Percentiles rank a stretch among this genome's conserved stretches.
Conservation (phyloP, 2,329 filamentous ascomycete genomes). For the Penicillium sp. region DNA sequence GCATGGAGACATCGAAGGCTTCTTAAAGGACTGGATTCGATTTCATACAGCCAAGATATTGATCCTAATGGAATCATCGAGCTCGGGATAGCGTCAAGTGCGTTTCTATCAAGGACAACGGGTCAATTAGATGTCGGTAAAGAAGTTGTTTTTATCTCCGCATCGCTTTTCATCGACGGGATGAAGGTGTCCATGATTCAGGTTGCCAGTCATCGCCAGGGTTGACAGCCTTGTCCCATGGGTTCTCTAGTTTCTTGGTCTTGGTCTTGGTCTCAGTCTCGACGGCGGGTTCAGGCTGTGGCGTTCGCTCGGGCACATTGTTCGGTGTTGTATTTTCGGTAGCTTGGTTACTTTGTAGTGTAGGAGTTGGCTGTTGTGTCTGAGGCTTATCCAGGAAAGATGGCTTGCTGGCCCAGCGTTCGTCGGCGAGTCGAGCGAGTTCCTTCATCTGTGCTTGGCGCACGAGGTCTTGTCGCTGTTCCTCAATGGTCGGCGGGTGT, state of each 20-base stretch:
- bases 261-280: neutral
- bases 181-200: slow-evolving; percentile 53
- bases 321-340: slow-evolving; percentile 34
- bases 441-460: slow-evolving; percentile 56
- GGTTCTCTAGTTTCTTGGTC: slow-evolving; percentile 37
- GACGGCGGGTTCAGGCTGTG: slow-evolving; percentile 5
- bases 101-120: neutral
- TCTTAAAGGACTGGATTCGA: too few relatives aligned
- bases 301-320: slow-evolving; percentile 16
- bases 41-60: neutral
- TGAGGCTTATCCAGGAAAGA: slow-evolving; percentile 55
- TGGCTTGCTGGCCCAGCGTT: slow-evolving; percentile 56
- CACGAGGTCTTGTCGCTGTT: slow-evolving; percentile 54
- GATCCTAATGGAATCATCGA: neutral
- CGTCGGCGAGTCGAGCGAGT: slow-evolving; percentile 56
- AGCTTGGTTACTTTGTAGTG: slow-evolving; percentile 43
- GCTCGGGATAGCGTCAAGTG: neutral
- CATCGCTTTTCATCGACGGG: slow-evolving; percentile 37
- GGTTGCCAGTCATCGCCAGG: slow-evolving; percentile 66
- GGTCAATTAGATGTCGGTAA: neutral
- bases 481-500: slow-evolving; percentile 52
- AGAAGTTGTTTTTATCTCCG: neutral
- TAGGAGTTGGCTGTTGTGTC: slow-evolving; percentile 46
- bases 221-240: slow-evolving; percentile 54
- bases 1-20: too few relatives aligned